Percentiles rank a stretch among this genome's conserved stretches.
phyloP scores from a whole-genome alignment of 495 filamentous ascomycete genomes.

The Immersiella caudata region DNA sequence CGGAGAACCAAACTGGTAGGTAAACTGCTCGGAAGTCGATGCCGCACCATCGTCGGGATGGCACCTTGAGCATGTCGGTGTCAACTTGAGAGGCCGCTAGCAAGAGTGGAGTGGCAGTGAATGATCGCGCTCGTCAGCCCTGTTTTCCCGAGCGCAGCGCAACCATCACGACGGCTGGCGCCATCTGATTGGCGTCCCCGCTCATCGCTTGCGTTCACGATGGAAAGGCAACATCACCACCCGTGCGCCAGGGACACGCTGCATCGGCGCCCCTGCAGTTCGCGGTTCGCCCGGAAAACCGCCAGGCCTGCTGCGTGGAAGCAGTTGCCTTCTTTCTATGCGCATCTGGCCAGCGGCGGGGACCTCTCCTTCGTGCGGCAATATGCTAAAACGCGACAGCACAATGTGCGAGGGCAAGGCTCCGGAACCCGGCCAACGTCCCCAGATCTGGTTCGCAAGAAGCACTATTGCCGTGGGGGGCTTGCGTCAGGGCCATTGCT shows the following conservation, averaged over 20 bases:
- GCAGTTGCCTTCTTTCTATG: too few species aligned
- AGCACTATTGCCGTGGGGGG: conserved; percentile 4
- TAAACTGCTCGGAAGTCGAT: not conserved
- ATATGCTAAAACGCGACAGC: not conserved
- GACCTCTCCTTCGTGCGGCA: not conserved
- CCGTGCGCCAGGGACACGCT: not conserved
- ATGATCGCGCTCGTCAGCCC: conserved; percentile 2
- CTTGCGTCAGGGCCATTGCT: not conserved
- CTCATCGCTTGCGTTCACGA: not conserved
- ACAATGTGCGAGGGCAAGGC: conserved; percentile 1
- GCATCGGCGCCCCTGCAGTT: too few species aligned
- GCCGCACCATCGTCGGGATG: not conserved
- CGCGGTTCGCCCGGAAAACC: too few species aligned
- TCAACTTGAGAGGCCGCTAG: not conserved
- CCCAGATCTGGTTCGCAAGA: not conserved
- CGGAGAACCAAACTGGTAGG: not conserved
- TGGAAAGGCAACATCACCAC: conserved; percentile 6
- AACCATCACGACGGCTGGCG: not conserved
- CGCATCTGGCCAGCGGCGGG: not conserved
- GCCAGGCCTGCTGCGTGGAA: too few species aligned
- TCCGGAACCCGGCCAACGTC: not conserved
- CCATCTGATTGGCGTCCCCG: conserved; percentile 7
- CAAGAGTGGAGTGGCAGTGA: not conserved
- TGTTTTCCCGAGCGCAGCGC: not conserved
- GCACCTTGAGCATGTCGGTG: not conserved